Evolutionary conservation across 2,329 filamentous ascomycete species (phyloP), one percentile per base, ranked within the genome.

Genomic region (Fusarium musae): DNA sequence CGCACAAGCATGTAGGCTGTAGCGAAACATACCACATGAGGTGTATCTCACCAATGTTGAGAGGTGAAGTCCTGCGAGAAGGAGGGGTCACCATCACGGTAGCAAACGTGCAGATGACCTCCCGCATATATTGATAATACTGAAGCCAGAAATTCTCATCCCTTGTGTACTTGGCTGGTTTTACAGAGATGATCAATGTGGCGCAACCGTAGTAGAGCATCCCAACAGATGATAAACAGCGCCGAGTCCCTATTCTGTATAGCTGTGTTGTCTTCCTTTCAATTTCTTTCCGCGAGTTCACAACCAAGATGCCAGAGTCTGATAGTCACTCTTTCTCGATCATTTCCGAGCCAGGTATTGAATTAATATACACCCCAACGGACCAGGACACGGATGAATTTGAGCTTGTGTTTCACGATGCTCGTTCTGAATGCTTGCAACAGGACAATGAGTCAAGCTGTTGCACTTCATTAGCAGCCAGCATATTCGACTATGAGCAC

Each of bases 391-490:
- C 77, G 6, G 78, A 80, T 44, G 79, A 80, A 57, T 77, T 79
- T 60, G 78, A 81, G 40, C 72, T 79, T 34, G 61, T 80, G 37
- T 73, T 74, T 59, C 70, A 70, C 54, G 74, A 75, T 49, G 68
- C 75, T 47, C 72, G 63, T 26, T 66, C 73, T 32, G 77, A 75
- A 34, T 67, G 67, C 59, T 63, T 62, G 32, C 64, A 69, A 6
- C 79, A 69, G 60, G 78, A 79, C 37, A 32, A 63, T 12, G 76
- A 70, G 23, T 83, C 78, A 32, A 78, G 66, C 43, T 76, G 70
- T 37, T 82, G 78, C 34, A 81, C 78, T 9, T 83, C 81, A 19
- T 73, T 83, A 23, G 71, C 78, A 21, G 78, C 81, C 7, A 81
- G 79, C 62, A 76, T 82, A 32, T 79, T 79, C 69, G 78, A 78